phyloP scores from a whole-genome alignment of 2,329 filamentous ascomycete genomes.

The Aspergillus sp. region DNA sequence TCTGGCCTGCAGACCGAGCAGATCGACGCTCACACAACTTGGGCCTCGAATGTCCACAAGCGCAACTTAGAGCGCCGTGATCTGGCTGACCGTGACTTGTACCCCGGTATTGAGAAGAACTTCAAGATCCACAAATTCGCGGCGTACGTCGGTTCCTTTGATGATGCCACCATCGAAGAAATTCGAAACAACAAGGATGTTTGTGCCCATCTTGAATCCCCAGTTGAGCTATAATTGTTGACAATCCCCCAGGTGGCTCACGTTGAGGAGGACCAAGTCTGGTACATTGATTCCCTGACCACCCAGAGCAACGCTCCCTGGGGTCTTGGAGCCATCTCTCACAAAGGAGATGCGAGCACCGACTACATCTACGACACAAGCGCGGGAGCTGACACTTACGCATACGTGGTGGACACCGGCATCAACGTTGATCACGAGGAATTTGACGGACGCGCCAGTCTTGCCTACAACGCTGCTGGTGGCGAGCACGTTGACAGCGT shows the following conservation, averaged over 20 bases:
- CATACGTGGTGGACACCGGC: constrained; percentile 43
- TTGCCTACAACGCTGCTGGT: constrained; percentile 36
- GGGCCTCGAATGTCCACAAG: constrained; percentile 22
- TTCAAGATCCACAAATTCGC: constrained; percentile 46
- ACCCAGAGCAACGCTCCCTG: constrained; percentile 30
- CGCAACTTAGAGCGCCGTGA: constrained; percentile 19
- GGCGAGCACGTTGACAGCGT: constrained; percentile 24
- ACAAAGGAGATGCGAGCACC: constrained; percentile 20
- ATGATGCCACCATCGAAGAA: constrained; percentile 41
- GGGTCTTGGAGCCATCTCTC: constrained; percentile 38
- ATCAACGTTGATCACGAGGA: constrained; percentile 35
- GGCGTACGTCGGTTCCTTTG: constrained; percentile 47
- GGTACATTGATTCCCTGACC: constrained; percentile 19
- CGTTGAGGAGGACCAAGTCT: constrained; percentile 27
- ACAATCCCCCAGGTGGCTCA: constrained; percentile 22
- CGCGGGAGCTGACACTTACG: constrained; percentile 36
- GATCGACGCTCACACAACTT: constrained; percentile 21
- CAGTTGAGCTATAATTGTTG: neutral
- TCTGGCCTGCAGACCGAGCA: constrained; percentile 16
- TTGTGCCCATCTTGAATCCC: constrained; percentile 10
- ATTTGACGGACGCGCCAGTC: constrained; percentile 38
- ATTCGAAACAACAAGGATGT: constrained; percentile 41
- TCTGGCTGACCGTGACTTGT: constrained; percentile 14
- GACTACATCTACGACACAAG: constrained; percentile 37
- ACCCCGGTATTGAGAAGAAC: constrained; percentile 40